A percentile compares a stretch with the other conserved stretches of the same genome.
phyloP scores from a whole-genome alignment of 2,329 filamentous ascomycete species.

The Penicillium sp. region DNA sequence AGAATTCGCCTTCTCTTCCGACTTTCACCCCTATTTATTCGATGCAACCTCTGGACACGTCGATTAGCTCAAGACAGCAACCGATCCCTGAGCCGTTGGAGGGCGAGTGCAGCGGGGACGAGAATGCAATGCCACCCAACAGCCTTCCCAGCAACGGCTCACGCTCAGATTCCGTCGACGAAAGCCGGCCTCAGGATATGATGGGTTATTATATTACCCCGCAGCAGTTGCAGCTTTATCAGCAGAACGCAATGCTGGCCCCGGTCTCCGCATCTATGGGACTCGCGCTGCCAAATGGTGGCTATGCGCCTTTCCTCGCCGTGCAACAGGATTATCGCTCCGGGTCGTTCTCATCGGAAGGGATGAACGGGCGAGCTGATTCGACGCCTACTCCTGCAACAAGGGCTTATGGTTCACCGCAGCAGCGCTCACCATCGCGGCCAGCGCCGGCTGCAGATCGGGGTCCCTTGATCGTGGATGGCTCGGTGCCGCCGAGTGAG shows the following conservation, averaged over 20 bases:
- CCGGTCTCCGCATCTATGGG: slow-evolving; percentile 39
- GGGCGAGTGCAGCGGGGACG: slow-evolving; percentile 35
- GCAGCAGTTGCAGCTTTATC: slow-evolving; percentile 44
- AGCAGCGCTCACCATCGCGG: slow-evolving; percentile 28
- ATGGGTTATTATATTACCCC: slow-evolving; percentile 50
- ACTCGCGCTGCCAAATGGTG: slow-evolving; percentile 42
- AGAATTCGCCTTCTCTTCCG: slow-evolving; percentile 37
- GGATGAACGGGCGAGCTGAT: slow-evolving; percentile 25
- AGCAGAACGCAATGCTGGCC: slow-evolving; percentile 41
- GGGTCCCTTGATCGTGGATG: slow-evolving; percentile 51
- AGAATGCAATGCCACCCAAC: slow-evolving; percentile 32
- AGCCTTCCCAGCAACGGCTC: slow-evolving; percentile 37
- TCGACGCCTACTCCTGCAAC: slow-evolving; percentile 22
- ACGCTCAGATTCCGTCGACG: slow-evolving; percentile 38
- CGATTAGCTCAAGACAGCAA: slow-evolving; percentile 33
- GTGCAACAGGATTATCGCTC: slow-evolving; percentile 39
- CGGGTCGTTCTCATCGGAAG: slow-evolving; percentile 28
- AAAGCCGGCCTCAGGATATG: slow-evolving; percentile 45
- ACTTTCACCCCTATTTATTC: slow-evolving; percentile 37
- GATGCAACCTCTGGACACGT: slow-evolving; percentile 32
- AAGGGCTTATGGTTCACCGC: slow-evolving; percentile 23
- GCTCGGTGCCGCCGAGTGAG: slow-evolving; percentile 45
- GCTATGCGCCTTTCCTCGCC: slow-evolving; percentile 37
- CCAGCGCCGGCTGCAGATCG: slow-evolving; percentile 32
- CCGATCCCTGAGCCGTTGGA: slow-evolving; percentile 37